Base-by-base conservation (phyloP, 306 rosid species). In the Rosa multiflora region DNA sequence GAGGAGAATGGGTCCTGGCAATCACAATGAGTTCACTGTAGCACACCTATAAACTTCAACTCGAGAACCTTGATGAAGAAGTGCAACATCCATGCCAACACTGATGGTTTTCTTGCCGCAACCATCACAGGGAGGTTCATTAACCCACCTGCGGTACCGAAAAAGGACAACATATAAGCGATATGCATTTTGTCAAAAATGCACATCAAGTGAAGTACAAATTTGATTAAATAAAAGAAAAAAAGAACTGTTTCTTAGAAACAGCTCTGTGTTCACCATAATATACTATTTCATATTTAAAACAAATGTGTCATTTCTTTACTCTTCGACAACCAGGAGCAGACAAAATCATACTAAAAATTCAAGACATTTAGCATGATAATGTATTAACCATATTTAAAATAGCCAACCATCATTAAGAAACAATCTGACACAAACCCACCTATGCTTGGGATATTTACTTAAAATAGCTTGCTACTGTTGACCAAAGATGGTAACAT, bases 21-120 rank as follows among this genome's bases (percentile, higher is more conserved):
- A 63, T 67, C 70, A 35, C 12, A 66, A 63, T 35, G 43, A 64
- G 70, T 64, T 6, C 23, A 7, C 71, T 78, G 82, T 46, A n/a
- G 53, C 71, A 39, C 91, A 92, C 99, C 93, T 40, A 79, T 83
- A 91, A 20, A 85, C 82, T 81, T 94, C 99, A 71, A 92, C 99
- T 75, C 82, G 85, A 66, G 83, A 88, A 78, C 83, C 97, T 66
- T 92, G 83, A 87, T 86, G 88, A 67, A 5, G 87, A 77, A 88
- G 86, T 82, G 99, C 68, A 73, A 12, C n/a, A 72, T 73, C 84
- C 88, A 69, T 85, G 78, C 93, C 92, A 78, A 70, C 86, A 73
- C 2, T 32, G 47, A 70, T 78, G 40, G 99, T 94, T 46, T 75
- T 2, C 5, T 83, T 82, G 73, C 97, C 97, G 61, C 99, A 94